Base-by-base conservation (phyloP, 495 filamentous ascomycete genomes). In the Venustampulla echinocandica region DNA sequence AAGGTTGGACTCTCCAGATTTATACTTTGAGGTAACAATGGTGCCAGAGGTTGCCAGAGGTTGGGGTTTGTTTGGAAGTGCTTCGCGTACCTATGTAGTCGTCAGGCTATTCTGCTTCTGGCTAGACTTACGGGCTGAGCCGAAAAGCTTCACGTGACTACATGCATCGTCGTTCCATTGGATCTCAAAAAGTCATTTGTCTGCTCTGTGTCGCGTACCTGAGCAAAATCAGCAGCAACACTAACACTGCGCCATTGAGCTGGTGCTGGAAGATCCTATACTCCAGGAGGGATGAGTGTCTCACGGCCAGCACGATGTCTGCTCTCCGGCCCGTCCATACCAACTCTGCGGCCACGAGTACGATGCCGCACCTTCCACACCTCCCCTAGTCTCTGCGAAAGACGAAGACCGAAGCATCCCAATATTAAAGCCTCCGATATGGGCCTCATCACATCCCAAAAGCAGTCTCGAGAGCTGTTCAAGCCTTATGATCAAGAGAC, bases 401-500 rank as follows among this genome's bases (percentile, higher is more conserved):
- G 54, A 55, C 65, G 60, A 27, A 54, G 49, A 28, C 58, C 66
- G 7, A 56, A 56, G 46, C 61, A 64, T 50, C 48, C 62, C 22
- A 62, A 45, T 27, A 50, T 68, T 38, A 67, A 47, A 14, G 54
- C 43, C 44, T 47, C 60, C 23, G 60, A 69, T 17, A 52, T 51
- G 50, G 48, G 54, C 19, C 50, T 63, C 53, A 56, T 52, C 10
- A 43, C 50, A 23, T 15, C 58, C 22, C 15, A 45, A 13, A 50
- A 45, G n/a, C 42, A 41, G 13, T 36, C 75, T 47, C 45, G 65
- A 44, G 48, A 71, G 55, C 51, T 60, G 28, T 82, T 82, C 61
- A 64, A 75, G 49, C 58, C 69, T 4, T 96, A 93, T 68, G 80
- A 80, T 2, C 62, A 69, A 36, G 74, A 79, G 32, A 84, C 96